Evolutionary conservation across 805 yeast species (phyloP).

Genomic region (Blastobotrys parvus): DNA sequence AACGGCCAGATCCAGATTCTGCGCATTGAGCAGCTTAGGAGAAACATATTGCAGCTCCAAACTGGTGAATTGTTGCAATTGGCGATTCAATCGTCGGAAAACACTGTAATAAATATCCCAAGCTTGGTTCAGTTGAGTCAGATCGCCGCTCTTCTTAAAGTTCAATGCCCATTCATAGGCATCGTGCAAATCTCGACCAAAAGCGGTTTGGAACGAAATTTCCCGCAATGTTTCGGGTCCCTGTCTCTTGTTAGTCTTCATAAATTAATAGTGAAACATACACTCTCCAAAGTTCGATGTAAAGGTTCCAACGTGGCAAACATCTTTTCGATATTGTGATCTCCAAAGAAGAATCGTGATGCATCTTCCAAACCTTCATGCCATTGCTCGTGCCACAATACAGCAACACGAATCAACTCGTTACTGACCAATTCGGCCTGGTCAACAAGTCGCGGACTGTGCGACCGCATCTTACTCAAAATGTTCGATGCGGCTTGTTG

Average conservation of each 20-base stretch:
- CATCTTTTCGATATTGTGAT: slow-evolving; percentile 92
- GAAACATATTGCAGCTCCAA: slow-evolving; percentile 90
- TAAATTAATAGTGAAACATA: background rate
- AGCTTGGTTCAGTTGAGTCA: slow-evolving; percentile 86
- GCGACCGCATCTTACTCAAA: slow-evolving; percentile 85
- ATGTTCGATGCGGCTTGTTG: slow-evolving; percentile 88
- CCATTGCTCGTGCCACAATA: slow-evolving; percentile 97
- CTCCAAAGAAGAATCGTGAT: slow-evolving; percentile 85
- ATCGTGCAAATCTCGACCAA: slow-evolving; percentile 85
- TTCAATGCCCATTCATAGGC: slow-evolving; percentile 91
- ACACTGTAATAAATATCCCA: slow-evolving; percentile 96
- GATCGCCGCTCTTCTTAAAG: slow-evolving; percentile 76
- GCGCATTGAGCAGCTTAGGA: slow-evolving; percentile 74
- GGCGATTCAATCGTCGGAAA: slow-evolving; percentile 83
- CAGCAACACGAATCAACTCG: slow-evolving; percentile 90
- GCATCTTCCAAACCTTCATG: slow-evolving; percentile 97
- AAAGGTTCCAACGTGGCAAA: slow-evolving; percentile 82
- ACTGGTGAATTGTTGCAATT: slow-evolving; percentile 76
- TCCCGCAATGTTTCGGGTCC: slow-evolving; percentile 91
- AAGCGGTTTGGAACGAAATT: slow-evolving; percentile 83
- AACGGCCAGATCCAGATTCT: slow-evolving; percentile 75
- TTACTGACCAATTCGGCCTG: slow-evolving; percentile 93
- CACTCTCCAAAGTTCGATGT: slow-evolving; percentile 67
- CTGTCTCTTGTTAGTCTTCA: background rate
- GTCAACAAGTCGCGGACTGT: slow-evolving; percentile 74